phyloP scores from a whole-genome alignment of 805 yeast species.

The Yamadazyma sp. region DNA sequence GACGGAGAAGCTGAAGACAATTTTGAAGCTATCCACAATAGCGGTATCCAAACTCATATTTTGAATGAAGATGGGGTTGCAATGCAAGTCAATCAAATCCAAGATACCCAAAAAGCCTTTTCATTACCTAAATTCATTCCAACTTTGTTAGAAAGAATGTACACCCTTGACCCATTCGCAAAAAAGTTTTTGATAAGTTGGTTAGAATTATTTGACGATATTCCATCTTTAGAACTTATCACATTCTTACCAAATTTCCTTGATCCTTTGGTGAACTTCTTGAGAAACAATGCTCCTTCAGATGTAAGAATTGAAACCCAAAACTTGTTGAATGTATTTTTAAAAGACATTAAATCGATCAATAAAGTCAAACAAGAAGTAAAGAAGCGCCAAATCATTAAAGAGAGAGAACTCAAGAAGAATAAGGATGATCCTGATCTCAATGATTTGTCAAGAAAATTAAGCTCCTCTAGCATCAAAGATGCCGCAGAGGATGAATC shows the following conservation, averaged over 20 bases:
- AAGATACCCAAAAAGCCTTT: conserved; percentile 66
- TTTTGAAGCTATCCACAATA: conserved; percentile 7
- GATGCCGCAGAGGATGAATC: conserved; percentile 9
- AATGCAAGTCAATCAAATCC: conserved; percentile 56
- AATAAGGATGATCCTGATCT: conserved; percentile 1
- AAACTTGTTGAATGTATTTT: conserved; percentile 65
- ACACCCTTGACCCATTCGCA: conserved; percentile 89
- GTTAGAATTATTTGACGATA: conserved; percentile 88
- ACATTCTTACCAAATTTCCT: conserved; percentile 86
- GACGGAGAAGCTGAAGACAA: background rate
- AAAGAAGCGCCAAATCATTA: conserved; percentile 21
- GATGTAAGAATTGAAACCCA: conserved; percentile 88
- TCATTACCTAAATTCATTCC: conserved; percentile 88
- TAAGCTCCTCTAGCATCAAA: background rate
- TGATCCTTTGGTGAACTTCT: conserved; percentile 75
- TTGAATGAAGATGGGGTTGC: conserved; percentile 59
- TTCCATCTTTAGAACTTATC: conserved; percentile 86
- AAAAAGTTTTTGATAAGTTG: conserved; percentile 90
- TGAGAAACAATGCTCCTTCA: conserved; percentile 72
- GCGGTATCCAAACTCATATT: conserved; percentile 35
- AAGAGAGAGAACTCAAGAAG: conserved; percentile 21
- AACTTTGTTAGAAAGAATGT: conserved; percentile 83
- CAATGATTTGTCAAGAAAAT: conserved; percentile 1
- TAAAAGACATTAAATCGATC: conserved; percentile 79
- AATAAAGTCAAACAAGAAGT: conserved; percentile 61